Evolutionary conservation across 2,329 filamentous ascomycete genomes (phyloP).

Genomic region (Penicillium griseofulvum): DNA sequence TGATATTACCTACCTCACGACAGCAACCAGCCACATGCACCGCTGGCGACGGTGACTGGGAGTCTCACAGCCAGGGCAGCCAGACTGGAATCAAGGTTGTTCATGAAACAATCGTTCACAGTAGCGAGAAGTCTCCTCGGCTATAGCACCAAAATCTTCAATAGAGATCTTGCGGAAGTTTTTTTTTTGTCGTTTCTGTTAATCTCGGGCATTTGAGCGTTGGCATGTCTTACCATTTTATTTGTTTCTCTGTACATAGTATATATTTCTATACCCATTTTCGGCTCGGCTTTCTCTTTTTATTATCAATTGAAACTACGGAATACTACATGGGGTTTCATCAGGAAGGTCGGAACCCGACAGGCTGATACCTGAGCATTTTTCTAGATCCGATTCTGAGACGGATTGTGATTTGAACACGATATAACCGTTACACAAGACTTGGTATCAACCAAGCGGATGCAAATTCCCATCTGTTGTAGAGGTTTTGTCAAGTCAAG

Average conservation of each 20-base stretch:
- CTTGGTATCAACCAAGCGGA: background rate
- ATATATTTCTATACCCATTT: constrained; percentile 1
- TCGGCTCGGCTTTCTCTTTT: background rate
- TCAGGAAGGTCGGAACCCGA: background rate
- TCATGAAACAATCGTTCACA: constrained; percentile 32
- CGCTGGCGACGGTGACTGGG: constrained; percentile 22
- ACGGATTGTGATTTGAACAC: background rate
- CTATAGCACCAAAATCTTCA: constrained; percentile 2
- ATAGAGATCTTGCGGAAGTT: background rate
- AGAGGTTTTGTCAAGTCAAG: background rate
- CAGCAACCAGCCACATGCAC: constrained; percentile 27
- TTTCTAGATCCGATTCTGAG: background rate
- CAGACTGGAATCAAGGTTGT: constrained; percentile 31
- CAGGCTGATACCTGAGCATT: background rate
- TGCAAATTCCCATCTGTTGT: background rate
- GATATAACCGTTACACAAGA: background rate
- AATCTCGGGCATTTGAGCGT: background rate
- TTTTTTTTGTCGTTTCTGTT: background rate
- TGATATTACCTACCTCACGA: constrained; percentile 24
- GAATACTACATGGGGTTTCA: background rate
- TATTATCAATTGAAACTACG: background rate
- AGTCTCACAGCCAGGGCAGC: constrained; percentile 16
- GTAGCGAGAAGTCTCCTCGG: constrained; percentile 14
- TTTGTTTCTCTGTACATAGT: background rate
- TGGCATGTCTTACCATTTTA: background rate